Percentiles rank a stretch among this genome's conserved stretches.
phyloP scores from a whole-genome alignment of 148 eudicot species.

The Chenopodium berlandieri region DNA sequence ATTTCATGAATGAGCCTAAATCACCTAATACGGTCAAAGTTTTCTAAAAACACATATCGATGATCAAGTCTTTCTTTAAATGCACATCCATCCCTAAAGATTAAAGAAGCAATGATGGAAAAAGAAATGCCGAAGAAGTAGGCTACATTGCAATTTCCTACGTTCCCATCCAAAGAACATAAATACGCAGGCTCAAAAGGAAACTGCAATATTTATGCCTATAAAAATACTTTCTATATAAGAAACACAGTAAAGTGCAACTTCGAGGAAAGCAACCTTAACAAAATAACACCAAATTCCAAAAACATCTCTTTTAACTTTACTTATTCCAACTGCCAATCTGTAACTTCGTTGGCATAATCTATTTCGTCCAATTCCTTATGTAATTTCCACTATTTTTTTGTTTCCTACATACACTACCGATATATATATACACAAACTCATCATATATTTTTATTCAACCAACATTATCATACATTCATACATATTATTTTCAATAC shows the following conservation, averaged over 20 bases:
- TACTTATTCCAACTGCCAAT: not conserved
- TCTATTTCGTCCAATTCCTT: constrained; percentile 10
- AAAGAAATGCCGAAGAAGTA: constrained; percentile 21
- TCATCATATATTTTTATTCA: not conserved
- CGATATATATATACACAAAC: constrained; percentile 10
- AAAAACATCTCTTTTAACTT: constrained; percentile 19
- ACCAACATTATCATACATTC: no score
- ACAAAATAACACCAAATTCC: constrained; percentile 23
- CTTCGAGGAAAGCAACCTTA: constrained; percentile 35
- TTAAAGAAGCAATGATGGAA: not conserved
- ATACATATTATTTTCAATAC: no score
- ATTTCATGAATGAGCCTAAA: no score
- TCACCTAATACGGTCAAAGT: no score
- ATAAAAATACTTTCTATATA: not conserved
- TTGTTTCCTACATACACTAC: not conserved
- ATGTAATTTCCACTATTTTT: not conserved
- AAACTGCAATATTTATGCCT: not conserved
- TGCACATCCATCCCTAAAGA: no score
- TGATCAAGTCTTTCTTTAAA: not conserved
- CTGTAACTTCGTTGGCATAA: constrained; percentile 19
- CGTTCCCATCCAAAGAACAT: constrained; percentile 9
- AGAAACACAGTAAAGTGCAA: constrained; percentile 13
- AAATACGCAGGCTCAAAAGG: constrained; percentile 1
- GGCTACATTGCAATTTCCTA: constrained; percentile 21
- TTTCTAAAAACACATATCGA: not conserved